A percentile compares a stretch with the other conserved stretches of the same genome.
These are phyloP conservation scores for Yamadazyma taylorii DNA, from an alignment of 1,139 yeast species.

Conservation along the genomic window DNA sequence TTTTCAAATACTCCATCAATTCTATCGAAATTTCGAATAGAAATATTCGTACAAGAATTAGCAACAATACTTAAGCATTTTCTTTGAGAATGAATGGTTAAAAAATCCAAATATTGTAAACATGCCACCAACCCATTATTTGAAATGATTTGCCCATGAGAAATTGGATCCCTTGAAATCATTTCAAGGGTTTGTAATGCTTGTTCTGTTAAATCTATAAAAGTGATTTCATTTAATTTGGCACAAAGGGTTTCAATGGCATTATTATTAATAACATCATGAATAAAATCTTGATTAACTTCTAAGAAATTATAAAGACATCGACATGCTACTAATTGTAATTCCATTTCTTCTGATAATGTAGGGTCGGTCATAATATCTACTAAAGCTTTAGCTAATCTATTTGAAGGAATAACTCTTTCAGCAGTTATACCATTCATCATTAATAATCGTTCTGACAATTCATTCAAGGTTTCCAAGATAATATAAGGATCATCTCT, in stretches of 20 bases:
- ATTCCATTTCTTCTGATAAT: conserved; percentile 67
- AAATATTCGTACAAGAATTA: conserved; percentile 62
- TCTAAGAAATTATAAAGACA: conserved; percentile 83
- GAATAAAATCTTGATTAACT: conserved; percentile 66
- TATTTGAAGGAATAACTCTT: conserved; percentile 61
- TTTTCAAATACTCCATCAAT: conserved; percentile 61
- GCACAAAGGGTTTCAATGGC: conserved; percentile 67
- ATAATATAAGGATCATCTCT: conserved; percentile 49
- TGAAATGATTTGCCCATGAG: conserved; percentile 47
- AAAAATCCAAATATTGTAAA: conserved; percentile 78
- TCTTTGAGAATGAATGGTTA: conserved; percentile 86
- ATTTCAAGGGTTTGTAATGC: conserved; percentile 76
- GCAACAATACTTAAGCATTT: conserved; percentile 79
- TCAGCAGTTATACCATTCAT: conserved; percentile 66
- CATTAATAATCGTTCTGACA: conserved; percentile 65
- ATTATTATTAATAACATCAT: conserved; percentile 63
- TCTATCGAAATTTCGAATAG: conserved; percentile 42
- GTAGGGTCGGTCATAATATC: conserved; percentile 57
- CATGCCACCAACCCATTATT: conserved; percentile 69
- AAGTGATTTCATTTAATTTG: conserved; percentile 72
- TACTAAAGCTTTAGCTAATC: conserved; percentile 56
- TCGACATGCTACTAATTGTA: conserved; percentile 81
- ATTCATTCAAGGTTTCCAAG: conserved; percentile 60
- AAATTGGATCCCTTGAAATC: conserved; percentile 57
- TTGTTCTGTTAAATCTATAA: conserved; percentile 91